Base-by-base conservation (phyloP, 108 stramenopile species). In the Nannochloropsis oceanica region DNA sequence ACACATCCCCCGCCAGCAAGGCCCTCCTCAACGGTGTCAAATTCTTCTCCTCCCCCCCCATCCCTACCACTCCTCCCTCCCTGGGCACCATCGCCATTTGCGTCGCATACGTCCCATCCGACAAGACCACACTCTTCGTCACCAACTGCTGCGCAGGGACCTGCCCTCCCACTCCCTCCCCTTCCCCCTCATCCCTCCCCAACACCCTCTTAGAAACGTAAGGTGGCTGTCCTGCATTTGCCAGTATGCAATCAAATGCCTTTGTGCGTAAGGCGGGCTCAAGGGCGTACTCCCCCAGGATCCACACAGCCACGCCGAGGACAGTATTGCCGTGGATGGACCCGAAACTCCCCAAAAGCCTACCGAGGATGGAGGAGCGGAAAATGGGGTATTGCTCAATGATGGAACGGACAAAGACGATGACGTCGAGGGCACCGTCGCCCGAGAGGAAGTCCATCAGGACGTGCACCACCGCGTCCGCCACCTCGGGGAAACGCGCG, bases 41-140 rank as follows among this genome's bases (percentile, higher is more conserved):
- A 27, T 93, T 91, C 24, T 86, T 87, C n/a, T 88, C 86, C 42
- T 81, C 89, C 34, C 0, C 26, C 79, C 80, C 79, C 26, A 12
- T 7, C 13, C 2, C 24, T 12, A 13, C 12, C 43, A 43, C 5
- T 42, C 5, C 59, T 18, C 14, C 46, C 82, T 34, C 44, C 44
- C 34, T 81, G 3, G 85, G 26, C 25, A 90, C 82, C 43, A 89
- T 90, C 1, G 96, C 59, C 59, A 73, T 96, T 90, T 99, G 97
- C 0, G 97, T 97, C 18, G 99, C 97, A 87, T 99, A 99, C 18
- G 97, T 99, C 59, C 99, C 99, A 90, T 99, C 99, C 11, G 97
- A 87, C 20, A 99, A 92, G 1, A 99, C 95, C n/a, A 97, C 95
- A 85, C 96, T 96, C 89, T 96, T 96, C 34, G 96, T 95, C 43